Conservation (phyloP, 805 yeast species). For the Saccharomycopsis microspora region DNA sequence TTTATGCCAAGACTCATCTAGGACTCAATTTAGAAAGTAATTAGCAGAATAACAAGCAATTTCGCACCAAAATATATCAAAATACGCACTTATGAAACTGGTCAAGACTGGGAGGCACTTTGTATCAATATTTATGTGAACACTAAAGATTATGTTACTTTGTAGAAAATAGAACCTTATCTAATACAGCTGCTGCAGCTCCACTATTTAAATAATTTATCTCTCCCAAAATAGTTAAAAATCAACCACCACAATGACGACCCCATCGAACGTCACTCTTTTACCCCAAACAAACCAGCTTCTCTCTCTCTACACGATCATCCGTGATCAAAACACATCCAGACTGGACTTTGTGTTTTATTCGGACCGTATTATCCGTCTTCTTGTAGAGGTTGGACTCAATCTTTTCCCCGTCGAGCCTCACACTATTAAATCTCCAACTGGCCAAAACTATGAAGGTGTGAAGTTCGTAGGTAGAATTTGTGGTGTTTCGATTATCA, state of each 20-base stretch:
- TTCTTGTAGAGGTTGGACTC: conserved; percentile 90
- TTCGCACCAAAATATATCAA: too few relatives aligned
- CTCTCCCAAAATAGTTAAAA: too few relatives aligned
- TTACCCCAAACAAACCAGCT: conserved; percentile 88
- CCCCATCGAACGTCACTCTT: conserved; percentile 45
- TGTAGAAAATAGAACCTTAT: too few relatives aligned
- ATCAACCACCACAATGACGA: background rate
- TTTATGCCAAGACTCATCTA: too few relatives aligned
- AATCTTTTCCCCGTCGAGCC: conserved; percentile 86
- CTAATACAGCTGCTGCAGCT: too few relatives aligned
- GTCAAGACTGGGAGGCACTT: too few relatives aligned
- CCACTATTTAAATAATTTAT: too few relatives aligned
- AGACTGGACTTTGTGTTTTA: conserved; percentile 93
- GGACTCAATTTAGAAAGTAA: too few relatives aligned
- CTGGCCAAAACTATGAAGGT: conserved; percentile 63
- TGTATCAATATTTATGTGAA: too few relatives aligned
- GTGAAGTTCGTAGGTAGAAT: conserved; percentile 80
- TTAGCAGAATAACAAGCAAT: too few relatives aligned
- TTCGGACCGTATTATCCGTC: conserved; percentile 86
- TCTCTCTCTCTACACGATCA: conserved; percentile 76
- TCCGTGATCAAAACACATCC: conserved; percentile 68
- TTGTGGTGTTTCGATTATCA: conserved; percentile 94
- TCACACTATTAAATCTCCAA: conserved; percentile 59
- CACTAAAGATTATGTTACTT: too few relatives aligned
- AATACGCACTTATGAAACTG: too few relatives aligned